phyloP scores from a whole-genome alignment of 306 rosid genomes.

The Lotus japonicus region DNA sequence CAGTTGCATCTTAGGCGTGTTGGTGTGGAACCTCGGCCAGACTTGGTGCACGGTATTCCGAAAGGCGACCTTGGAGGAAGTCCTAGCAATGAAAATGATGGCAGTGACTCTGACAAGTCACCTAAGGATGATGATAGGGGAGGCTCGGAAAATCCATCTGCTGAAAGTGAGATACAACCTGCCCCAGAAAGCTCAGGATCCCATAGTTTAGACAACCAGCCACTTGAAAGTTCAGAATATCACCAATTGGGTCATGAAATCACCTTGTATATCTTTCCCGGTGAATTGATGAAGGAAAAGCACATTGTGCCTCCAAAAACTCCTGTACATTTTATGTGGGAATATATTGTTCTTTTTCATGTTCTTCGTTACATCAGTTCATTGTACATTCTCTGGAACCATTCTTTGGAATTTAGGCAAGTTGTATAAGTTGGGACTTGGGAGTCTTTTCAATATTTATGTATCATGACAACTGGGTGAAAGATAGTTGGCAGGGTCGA shows the following conservation, averaged over 20 bases:
- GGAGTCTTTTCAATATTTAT: slow-evolving; percentile 19
- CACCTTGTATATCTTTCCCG: slow-evolving; percentile 14
- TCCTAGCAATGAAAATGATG: slow-evolving; percentile 49
- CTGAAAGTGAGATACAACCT: slow-evolving; percentile 44
- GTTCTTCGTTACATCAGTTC: slow-evolving; percentile 32
- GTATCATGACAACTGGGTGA: slow-evolving; percentile 17
- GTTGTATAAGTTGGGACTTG: slow-evolving; percentile 35
- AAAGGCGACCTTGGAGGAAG: slow-evolving; percentile 70
- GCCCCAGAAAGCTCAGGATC: slow-evolving; percentile 64
- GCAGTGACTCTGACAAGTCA: slow-evolving; percentile 51
- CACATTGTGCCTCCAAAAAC: slow-evolving; percentile 23
- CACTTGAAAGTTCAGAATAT: slow-evolving; percentile 33
- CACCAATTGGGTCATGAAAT: slow-evolving; percentile 22
- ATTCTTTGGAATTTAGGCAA: slow-evolving; percentile 39
- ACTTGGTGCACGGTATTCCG: slow-evolving; percentile 50
- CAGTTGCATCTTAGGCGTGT: slow-evolving; percentile 91
- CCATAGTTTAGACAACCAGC: slow-evolving; percentile 45
- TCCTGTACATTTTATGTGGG: slow-evolving; percentile 26
- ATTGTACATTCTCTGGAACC: slow-evolving; percentile 39
- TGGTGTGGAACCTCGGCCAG: slow-evolving; percentile 86
- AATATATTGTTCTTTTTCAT: slow-evolving; percentile 26
- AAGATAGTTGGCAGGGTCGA: background rate
- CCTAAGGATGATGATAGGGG: slow-evolving; percentile 44
- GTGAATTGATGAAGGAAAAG: slow-evolving; percentile 14
- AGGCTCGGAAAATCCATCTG: slow-evolving; percentile 37